Base-by-base conservation (phyloP, 1,139 yeast genomes). In the Entelexis sorbosivorans region DNA sequence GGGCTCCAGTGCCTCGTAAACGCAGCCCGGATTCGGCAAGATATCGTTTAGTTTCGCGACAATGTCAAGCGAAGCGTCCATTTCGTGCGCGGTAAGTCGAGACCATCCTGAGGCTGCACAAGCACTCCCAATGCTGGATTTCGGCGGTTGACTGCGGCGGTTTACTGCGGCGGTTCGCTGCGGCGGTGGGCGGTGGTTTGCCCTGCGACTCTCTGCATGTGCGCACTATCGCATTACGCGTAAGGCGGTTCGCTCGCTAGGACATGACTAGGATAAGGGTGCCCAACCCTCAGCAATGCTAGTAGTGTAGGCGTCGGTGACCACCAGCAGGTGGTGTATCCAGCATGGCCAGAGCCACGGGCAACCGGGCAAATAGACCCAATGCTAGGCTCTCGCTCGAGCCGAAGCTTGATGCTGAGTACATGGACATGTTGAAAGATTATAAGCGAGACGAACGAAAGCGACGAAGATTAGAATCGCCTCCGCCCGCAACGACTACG, bases 1-100 rank as follows among this genome's bases (percentile, higher is more conserved):
- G 5, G 53, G 49, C 29, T 58, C 57, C 34, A 66, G 19, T 14
- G 63, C 64, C 10, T 54, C 42, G 35, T 52, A 55, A 6, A 59
- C 49, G 53, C 66, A 60, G 14, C 55, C 46, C 5, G 59, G 56
- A 11, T 51, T 51, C 6, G 61, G 59, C 16, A 52, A 53, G 9
- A 59, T 28, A 9, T 50, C 52, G 10, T 49, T 47, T 14, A 59
- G 36, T 22, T 38, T 34, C 1, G 53, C 33, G 14, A 52, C 40
- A 7, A 57, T 8, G 2, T 56, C 56, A 13, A 58, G 24, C 7
- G 57, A 36, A 57, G 50, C 51, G 32, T 13, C 14, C 40, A 36
- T 36, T 10, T 36, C 14, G 16, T 28, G 11, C n/a, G n/a, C n/a
- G n/a, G n/a, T n/a, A n/a, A n/a, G n/a, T n/a, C n/a, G n/a, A n/a